Conservation (phyloP, 2,329 filamentous ascomycete genomes). For the Teratosphaeria destructans region DNA sequence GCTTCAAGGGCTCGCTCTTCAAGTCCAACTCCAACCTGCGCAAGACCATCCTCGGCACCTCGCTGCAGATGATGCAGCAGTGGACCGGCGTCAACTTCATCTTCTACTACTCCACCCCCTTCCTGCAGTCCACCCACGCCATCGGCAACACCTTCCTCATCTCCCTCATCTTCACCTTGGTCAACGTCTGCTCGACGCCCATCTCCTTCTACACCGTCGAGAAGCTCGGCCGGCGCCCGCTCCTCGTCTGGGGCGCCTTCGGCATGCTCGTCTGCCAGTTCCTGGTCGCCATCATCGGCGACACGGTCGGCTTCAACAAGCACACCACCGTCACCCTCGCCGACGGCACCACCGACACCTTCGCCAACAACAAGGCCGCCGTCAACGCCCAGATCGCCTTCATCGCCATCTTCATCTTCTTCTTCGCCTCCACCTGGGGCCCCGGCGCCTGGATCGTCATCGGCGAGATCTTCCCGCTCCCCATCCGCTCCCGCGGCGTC, state of each 20-base stretch:
- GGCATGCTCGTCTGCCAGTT: constrained; percentile 85
- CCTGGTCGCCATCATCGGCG: constrained; percentile 62
- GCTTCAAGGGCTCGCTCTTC: constrained; percentile 47
- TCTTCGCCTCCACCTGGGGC: constrained; percentile 83
- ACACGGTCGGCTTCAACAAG: constrained; percentile 28
- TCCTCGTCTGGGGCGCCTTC: constrained; percentile 67
- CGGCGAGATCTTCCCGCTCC: constrained; percentile 82
- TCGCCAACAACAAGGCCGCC: constrained; percentile 32
- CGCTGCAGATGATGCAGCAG: constrained; percentile 43
- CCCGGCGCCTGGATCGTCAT: constrained; percentile 64
- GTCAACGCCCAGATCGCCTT: constrained; percentile 66
- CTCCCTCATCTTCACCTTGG: constrained; percentile 72
- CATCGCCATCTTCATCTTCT: constrained; percentile 88
- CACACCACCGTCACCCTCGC: constrained; percentile 19
- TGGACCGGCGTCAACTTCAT: constrained; percentile 78
- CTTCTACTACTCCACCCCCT: constrained; percentile 56
- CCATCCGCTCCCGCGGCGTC: constrained; percentile 79
- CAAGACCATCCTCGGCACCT: constrained; percentile 37
- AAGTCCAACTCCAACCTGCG: constrained; percentile 40
- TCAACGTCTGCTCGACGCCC: constrained; percentile 79
- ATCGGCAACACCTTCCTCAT: constrained; percentile 73
- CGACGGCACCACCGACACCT: constrained; percentile 27
- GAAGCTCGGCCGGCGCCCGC: constrained; percentile 65
- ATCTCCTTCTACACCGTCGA: constrained; percentile 83
- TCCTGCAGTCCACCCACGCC: constrained; percentile 64